phyloP scores from a whole-genome alignment of 805 yeast genomes.

The Hanseniaspora lachancei region DNA sequence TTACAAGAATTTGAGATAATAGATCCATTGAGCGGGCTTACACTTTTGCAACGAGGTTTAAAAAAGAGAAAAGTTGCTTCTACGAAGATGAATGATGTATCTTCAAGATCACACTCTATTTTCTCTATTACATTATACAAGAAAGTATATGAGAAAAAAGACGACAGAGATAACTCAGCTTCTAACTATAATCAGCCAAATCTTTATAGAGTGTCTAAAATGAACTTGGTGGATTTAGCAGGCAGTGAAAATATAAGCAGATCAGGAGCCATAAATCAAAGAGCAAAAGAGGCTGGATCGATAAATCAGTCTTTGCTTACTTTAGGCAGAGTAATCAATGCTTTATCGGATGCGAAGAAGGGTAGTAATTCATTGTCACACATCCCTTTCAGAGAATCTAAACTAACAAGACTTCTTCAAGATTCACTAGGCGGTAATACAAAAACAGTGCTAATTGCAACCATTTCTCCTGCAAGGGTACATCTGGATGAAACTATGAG shows the following conservation, averaged over 20 bases:
- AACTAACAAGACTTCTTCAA: constrained; percentile 58
- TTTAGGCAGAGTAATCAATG: constrained; percentile 77
- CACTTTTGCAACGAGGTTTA: constrained; percentile 43
- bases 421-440: constrained; percentile 82
- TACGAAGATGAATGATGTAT: constrained; percentile 59
- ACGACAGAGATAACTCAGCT: constrained; percentile 9
- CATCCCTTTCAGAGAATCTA: constrained; percentile 77
- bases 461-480: constrained; percentile 67
- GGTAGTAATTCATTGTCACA: constrained; percentile 28
- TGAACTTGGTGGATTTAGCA: constrained; percentile 85
- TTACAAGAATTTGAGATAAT: constrained; percentile 47
- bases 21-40: constrained; percentile 44
- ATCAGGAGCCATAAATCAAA: constrained; percentile 74
- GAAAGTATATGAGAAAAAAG: constrained; percentile 18
- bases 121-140: constrained; percentile 51
- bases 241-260: constrained; percentile 84
- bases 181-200: constrained; percentile 30
- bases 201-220: constrained; percentile 45
- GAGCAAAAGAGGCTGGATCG: constrained; percentile 89
- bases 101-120: constrained; percentile 67
- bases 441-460: constrained; percentile 75
- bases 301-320: constrained; percentile 81
- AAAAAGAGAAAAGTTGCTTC: constrained; percentile 51
- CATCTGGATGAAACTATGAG: constrained; percentile 74
- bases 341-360: constrained; percentile 45